phyloP scores from a whole-genome alignment of 2,329 filamentous ascomycete species.

The Sporothrix variecibatus region DNA sequence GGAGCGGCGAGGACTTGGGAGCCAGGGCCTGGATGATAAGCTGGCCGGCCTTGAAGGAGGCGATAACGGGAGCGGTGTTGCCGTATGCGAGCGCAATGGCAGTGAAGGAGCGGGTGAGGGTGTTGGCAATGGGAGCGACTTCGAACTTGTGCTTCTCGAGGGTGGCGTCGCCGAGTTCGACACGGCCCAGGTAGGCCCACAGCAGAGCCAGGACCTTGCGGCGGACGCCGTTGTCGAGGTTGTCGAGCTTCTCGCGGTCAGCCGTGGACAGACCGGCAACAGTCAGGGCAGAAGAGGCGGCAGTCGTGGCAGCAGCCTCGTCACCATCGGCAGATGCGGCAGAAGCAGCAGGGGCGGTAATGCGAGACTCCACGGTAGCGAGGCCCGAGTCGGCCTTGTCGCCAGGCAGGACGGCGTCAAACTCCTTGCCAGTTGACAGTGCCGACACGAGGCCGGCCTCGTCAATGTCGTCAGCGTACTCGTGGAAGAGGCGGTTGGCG shows the following conservation, averaged over 20 bases:
- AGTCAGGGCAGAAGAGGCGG: conserved; percentile 32
- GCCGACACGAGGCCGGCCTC: conserved; percentile 78
- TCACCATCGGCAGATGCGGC: conserved; percentile 33
- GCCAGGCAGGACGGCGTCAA: conserved; percentile 72
- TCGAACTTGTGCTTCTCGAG: conserved; percentile 87
- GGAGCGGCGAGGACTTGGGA: conserved; percentile 79
- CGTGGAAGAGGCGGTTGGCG: conserved; percentile 90
- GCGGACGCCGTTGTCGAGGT: conserved; percentile 76
- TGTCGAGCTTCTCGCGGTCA: conserved; percentile 74
- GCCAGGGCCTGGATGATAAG: conserved; percentile 86
- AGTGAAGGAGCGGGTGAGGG: conserved; percentile 81
- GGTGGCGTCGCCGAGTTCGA: conserved; percentile 76
- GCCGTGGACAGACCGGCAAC: conserved; percentile 63
- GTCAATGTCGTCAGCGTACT: conserved; percentile 83
- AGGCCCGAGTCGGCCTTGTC: conserved; percentile 78
- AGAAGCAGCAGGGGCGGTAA: conserved; percentile 63
- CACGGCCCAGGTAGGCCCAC: conserved; percentile 91
- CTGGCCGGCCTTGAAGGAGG: conserved; percentile 80
- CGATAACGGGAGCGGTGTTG: conserved; percentile 77
- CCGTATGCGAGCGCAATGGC: conserved; percentile 87
- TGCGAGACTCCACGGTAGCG: conserved; percentile 78
- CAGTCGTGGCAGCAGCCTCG: conserved; percentile 37
- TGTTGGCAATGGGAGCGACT: conserved; percentile 81
- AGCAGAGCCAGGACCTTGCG: conserved; percentile 86
- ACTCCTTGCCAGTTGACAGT: conserved; percentile 85